Percentiles rank a stretch among this genome's conserved stretches.
phyloP scores from a whole-genome alignment of 495 filamentous ascomycete genomes.

The Aspergillus wentii region DNA sequence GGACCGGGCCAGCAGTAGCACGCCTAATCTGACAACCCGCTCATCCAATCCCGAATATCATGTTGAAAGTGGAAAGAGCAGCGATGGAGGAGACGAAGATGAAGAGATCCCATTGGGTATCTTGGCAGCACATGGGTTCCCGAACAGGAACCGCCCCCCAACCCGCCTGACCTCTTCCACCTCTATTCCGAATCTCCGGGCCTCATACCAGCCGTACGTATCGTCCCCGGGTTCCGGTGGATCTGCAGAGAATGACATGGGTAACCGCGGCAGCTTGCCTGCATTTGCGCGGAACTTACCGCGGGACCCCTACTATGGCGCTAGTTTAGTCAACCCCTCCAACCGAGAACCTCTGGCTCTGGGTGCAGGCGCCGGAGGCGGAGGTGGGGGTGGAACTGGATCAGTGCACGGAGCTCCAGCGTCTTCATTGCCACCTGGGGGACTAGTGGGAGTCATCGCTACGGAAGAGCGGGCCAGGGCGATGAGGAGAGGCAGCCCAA shows the following conservation, averaged over 20 bases:
- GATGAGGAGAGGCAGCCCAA: conserved; percentile 74
- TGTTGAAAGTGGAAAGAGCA: conserved; percentile 41
- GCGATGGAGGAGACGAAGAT: conserved; percentile 69
- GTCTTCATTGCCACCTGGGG: conserved; percentile 53
- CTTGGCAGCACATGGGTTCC: conserved; percentile 88
- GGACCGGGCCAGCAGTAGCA: conserved; percentile 38
- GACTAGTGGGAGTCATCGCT: conserved; percentile 88
- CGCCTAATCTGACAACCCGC: conserved; percentile 35
- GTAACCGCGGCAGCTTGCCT: conserved; percentile 53
- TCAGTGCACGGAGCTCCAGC: conserved; percentile 51
- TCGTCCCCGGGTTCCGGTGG: conserved; percentile 41
- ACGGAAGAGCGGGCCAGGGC: conserved; percentile 74
- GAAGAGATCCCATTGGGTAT: conserved; percentile 87
- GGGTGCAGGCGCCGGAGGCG: no score
- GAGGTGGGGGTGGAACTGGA: conserved; percentile 53
- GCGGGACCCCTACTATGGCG: conserved; percentile 83
- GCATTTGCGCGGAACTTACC: conserved; percentile 85
- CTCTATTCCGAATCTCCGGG: conserved; percentile 51
- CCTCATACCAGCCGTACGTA: conserved; percentile 31
- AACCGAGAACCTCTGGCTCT: conserved; percentile 75
- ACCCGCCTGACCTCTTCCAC: conserved; percentile 60
- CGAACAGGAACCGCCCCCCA: conserved; percentile 74
- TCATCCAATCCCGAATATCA: conserved; percentile 30
- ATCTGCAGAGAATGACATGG: conserved; percentile 34
- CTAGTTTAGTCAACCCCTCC: conserved; percentile 67